Conservation (phyloP, 2,329 filamentous ascomycete genomes). For the Colletotrichum paranaense region DNA sequence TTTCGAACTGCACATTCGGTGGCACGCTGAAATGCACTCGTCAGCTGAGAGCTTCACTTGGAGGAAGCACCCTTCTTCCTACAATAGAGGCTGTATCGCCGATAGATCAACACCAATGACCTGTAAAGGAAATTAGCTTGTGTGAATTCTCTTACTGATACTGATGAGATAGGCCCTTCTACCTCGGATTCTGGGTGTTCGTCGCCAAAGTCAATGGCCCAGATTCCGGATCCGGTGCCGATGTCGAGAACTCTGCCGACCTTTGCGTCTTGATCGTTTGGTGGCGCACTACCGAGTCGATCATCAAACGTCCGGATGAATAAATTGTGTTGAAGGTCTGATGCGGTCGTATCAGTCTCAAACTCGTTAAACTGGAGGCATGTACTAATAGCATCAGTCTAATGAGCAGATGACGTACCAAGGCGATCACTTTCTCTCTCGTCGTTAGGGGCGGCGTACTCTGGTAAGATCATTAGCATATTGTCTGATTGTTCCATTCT, state of each 20-base stretch:
- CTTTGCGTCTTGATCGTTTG: neutral
- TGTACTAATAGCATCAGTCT: too few species aligned
- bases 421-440: constrained; percentile 1
- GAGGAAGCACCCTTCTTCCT: too few species aligned
- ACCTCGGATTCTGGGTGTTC: neutral
- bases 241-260: constrained; percentile 39
- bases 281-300: neutral
- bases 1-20: constrained; percentile 58
- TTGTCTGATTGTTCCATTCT: too few species aligned
- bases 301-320: neutral
- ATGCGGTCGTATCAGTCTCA: neutral
- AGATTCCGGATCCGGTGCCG: constrained; percentile 51
- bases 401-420: neutral
- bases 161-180: accelerated
- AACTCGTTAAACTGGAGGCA: neutral
- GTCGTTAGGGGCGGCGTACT: constrained; percentile 15
- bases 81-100: constrained; percentile 56
- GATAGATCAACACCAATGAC: constrained; percentile 67
- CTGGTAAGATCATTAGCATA: neutral
- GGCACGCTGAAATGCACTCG: constrained; percentile 50
- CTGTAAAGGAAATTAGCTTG: constrained; percentile 54
- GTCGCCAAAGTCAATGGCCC: constrained; percentile 60
- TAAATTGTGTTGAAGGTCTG: neutral
- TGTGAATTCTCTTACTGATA: constrained; percentile 37
- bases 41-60: neutral